These are phyloP conservation scores for Heteromeles arbutifolia DNA, from an alignment of 306 rosid genomes.

Conservation along the genomic window DNA sequence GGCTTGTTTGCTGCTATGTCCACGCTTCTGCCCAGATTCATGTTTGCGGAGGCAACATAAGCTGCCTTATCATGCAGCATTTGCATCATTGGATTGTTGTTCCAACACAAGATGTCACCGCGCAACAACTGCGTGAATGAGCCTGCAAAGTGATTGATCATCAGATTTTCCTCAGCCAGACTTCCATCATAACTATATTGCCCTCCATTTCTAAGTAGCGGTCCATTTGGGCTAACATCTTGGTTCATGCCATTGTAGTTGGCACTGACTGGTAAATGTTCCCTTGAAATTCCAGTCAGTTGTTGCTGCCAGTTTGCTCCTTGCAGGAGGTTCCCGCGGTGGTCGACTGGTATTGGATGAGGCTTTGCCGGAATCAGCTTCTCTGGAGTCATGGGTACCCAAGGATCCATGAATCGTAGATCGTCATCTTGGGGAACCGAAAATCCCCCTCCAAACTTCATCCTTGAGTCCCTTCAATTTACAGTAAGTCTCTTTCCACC, in stretches of 20 bases:
- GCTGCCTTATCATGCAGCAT: slow-evolving; percentile 25
- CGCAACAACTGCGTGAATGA: slow-evolving; percentile 16
- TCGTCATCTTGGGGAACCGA: slow-evolving; percentile 24
- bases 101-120: slow-evolving; percentile 25
- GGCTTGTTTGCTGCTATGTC: slow-evolving; percentile 39
- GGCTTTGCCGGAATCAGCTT: slow-evolving; percentile 31
- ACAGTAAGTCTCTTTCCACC: neutral
- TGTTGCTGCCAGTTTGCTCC: slow-evolving; percentile 27
- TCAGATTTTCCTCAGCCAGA: slow-evolving; percentile 9
- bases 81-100: slow-evolving; percentile 20
- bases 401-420: slow-evolving; percentile 20
- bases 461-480: slow-evolving; percentile 22
- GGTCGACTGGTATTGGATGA: slow-evolving; percentile 14
- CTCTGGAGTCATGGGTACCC: slow-evolving; percentile 52
- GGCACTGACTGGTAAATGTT: slow-evolving; percentile 19
- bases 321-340: slow-evolving; percentile 18
- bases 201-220: slow-evolving; percentile 16
- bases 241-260: slow-evolving; percentile 24
- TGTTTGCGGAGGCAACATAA: slow-evolving; percentile 20
- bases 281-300: slow-evolving; percentile 17
- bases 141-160: slow-evolving; percentile 17
- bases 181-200: slow-evolving; percentile 14
- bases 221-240: slow-evolving; percentile 24
- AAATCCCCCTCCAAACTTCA: slow-evolving; percentile 38
- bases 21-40: slow-evolving; percentile 14